These are phyloP conservation scores for Fragaria ananassa DNA, from an alignment of 306 rosid genomes.

Conservation along the genomic window DNA sequence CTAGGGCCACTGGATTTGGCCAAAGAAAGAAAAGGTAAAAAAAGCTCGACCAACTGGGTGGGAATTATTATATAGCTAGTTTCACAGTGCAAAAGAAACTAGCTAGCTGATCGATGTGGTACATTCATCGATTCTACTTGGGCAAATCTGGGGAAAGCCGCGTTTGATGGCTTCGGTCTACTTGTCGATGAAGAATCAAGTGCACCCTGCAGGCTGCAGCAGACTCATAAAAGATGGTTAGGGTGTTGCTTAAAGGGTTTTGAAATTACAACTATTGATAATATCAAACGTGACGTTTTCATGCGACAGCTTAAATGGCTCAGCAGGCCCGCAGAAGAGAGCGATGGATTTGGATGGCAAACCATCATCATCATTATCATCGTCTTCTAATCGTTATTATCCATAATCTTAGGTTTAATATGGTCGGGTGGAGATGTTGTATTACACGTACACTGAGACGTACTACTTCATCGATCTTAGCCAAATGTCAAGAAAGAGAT, in stretches of 20 bases:
- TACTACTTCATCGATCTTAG: neutral
- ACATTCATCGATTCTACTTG: too few species aligned
- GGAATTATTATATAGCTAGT: neutral
- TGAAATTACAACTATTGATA: neutral
- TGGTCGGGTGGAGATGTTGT: neutral
- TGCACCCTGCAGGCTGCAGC: neutral
- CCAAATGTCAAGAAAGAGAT: neutral
- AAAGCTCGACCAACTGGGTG: neutral
- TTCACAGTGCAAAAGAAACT: too few species aligned
- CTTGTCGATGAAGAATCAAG: neutral
- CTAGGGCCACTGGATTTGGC: neutral
- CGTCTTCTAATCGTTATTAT: neutral
- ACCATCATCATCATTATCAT: neutral
- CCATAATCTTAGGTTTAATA: neutral
- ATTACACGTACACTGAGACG: neutral
- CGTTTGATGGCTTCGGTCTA: neutral
- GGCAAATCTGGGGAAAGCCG: too few species aligned
- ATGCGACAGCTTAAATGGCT: neutral
- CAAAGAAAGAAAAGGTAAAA: neutral
- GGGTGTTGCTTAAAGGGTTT: neutral
- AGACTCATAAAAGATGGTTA: neutral
- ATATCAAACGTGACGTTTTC: slow-evolving; percentile 15
- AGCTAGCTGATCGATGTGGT: too few species aligned
- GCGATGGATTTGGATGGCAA: neutral
- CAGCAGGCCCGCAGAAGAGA: neutral